These are phyloP conservation scores for Kwoniella newhampshirensis DNA, from an alignment of 768 basidiomycete genomes.

Conservation along the genomic window DNA sequence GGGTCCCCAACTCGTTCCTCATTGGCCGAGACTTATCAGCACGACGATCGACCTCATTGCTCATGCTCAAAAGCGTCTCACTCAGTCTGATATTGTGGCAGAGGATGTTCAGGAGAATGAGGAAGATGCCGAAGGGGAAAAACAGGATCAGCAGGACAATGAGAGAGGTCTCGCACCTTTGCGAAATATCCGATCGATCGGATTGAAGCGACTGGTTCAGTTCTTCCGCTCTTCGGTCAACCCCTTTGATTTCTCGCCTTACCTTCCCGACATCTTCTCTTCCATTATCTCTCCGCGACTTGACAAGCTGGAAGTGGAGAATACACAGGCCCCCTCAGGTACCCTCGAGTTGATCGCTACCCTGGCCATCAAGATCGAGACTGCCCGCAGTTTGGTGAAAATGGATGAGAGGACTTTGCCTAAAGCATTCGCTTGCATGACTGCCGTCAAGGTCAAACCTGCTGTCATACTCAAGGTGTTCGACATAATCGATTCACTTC, in stretches of 20 bases:
- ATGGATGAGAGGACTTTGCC: slow-evolving; percentile 70
- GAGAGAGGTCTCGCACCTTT: slow-evolving; percentile 55
- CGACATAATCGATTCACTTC: slow-evolving; percentile 75
- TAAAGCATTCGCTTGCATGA: slow-evolving; percentile 76
- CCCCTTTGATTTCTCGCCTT: slow-evolving; percentile 71
- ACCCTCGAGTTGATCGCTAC: slow-evolving; percentile 78
- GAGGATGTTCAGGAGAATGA: slow-evolving; percentile 53
- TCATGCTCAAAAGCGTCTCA: slow-evolving; percentile 64
- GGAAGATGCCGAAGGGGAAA: slow-evolving; percentile 52
- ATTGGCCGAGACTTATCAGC: slow-evolving; percentile 75
- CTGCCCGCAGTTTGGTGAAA: slow-evolving; percentile 65
- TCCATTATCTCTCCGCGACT: slow-evolving; percentile 81
- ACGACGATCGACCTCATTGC: slow-evolving; percentile 67
- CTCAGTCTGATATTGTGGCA: slow-evolving; percentile 20
- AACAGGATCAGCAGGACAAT: slow-evolving; percentile 51
- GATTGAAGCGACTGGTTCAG: slow-evolving; percentile 79
- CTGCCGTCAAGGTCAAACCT: slow-evolving; percentile 82
- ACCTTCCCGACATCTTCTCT: slow-evolving; percentile 66
- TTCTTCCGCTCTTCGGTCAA: slow-evolving; percentile 74
- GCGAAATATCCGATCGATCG: slow-evolving; percentile 74
- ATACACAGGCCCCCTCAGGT: slow-evolving; percentile 85
- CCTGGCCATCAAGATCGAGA: slow-evolving; percentile 66
- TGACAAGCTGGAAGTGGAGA: slow-evolving; percentile 71
- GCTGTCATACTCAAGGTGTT: slow-evolving; percentile 75
- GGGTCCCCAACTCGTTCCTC: slow-evolving; percentile 65